Base-by-base conservation (phyloP, 345 rosid species). In the Odontarrhena argentea region DNA sequence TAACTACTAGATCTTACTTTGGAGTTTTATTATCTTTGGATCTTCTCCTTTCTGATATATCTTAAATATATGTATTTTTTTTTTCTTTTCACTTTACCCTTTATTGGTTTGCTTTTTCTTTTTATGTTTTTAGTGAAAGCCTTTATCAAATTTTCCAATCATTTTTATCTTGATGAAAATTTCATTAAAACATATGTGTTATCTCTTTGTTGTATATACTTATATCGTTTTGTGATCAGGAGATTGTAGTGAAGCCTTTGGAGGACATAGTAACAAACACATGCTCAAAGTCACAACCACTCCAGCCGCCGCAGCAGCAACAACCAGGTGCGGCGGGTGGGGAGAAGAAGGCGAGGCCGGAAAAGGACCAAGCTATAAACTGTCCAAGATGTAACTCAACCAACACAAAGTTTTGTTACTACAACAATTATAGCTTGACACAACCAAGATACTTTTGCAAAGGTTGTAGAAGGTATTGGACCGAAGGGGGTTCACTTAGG, bases 401-500 rank as follows among this genome's bases (percentile, higher is more conserved):
- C 22, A 88, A 91, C 86, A 94, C 99, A 60, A 94, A 94, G 73
- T 94, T 94, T 78, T 94, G 99, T 72, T 94, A 94, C 76, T 94
- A 94, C 80, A 94, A 94, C 87, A 94, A 94, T 74, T 94, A 94
- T 82, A 94, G 99, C 59, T 88, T 94, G 75, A 86, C 97, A 11
- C 99, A 94, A 34, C 99, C 99, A 14, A 85, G 99, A 68, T 94
- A 87, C 82, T 87, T 88, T 51, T 94, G 99, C 78, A 94, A 94
- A 88, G 84, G 93, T 60, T 94, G 99, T 71, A 79, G 91, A 81
- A 89, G 99, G 83, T 94, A 94, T 55, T 94, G 99, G 99, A 94
- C 99, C 26, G 96, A 91, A 73, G 99, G 99, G 6, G 99, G 99
- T 7, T 91, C 99, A 12, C 84, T 91, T 1, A 81, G 97, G 59